phyloP scores from a whole-genome alignment of 345 rosid species.

The Odontarrhena argentea region DNA sequence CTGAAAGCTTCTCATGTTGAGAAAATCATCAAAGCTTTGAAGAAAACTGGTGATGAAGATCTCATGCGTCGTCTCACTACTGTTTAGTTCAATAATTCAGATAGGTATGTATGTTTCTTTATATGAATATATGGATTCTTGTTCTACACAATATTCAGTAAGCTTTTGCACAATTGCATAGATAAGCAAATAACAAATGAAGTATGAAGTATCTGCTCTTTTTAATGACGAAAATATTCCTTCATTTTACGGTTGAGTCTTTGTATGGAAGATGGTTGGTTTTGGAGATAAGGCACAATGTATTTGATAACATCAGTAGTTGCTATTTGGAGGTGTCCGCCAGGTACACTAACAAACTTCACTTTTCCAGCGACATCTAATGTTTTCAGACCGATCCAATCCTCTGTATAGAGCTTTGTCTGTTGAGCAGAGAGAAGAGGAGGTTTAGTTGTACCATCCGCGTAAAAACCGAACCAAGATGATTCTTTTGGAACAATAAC shows the following conservation, averaged over 20 bases:
- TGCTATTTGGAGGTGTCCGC: constrained; percentile 56
- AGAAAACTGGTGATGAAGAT: constrained; percentile 51
- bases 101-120: background rate
- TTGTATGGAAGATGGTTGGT: constrained; percentile 33
- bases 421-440: constrained; percentile 56
- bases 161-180: background rate
- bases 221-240: constrained; percentile 24
- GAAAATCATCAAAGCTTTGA: constrained; percentile 44
- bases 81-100: background rate
- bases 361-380: constrained; percentile 72
- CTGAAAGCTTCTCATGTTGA: constrained; percentile 45
- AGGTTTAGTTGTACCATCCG: constrained; percentile 66
- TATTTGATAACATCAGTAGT: constrained; percentile 53
- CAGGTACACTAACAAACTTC: constrained; percentile 59
- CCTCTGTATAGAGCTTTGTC: constrained; percentile 65
- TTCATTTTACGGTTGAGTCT: constrained; percentile 27
- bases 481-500: constrained; percentile 85
- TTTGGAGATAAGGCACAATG: constrained; percentile 62
- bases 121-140: constrained; percentile 13
- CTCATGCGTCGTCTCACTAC: constrained; percentile 42
- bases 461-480: constrained; percentile 85
- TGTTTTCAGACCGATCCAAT: constrained; percentile 77
- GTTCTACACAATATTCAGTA: constrained; percentile 20
- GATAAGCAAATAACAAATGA: background rate
- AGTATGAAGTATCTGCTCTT: background rate